These are phyloP conservation scores for Linanthus parryae DNA, from an alignment of 148 eudicot species.

Conservation along the genomic window DNA sequence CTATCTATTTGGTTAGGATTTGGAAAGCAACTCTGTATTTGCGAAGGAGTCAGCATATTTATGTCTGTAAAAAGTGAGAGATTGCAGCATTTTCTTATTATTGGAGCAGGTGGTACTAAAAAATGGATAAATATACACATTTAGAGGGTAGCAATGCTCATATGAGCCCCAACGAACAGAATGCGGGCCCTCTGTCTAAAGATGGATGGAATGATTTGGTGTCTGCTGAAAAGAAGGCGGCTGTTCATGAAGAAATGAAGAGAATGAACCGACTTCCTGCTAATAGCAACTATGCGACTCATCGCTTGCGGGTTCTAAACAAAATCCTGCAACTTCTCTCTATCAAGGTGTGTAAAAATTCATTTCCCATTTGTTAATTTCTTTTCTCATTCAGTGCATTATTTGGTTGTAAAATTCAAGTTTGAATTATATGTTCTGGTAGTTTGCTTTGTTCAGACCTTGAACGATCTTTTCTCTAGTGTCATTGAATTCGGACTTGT, in stretches of 20 bases:
- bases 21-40: too few species aligned
- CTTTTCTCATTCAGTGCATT: background rate
- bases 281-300: slow-evolving; percentile 68
- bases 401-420: background rate
- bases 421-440: background rate
- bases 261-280: slow-evolving; percentile 63
- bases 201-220: slow-evolving; percentile 35
- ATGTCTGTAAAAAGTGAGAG: too few species aligned
- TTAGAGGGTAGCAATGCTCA: slow-evolving; percentile 1
- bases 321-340: slow-evolving; percentile 73
- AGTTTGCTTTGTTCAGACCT: background rate
- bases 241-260: slow-evolving; percentile 54
- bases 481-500: too few species aligned
- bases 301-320: slow-evolving; percentile 70
- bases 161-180: slow-evolving; percentile 2
- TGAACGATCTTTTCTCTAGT: background rate
- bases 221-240: slow-evolving; percentile 46
- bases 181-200: slow-evolving; percentile 13
- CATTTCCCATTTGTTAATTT: too few species aligned
- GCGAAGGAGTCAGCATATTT: too few species aligned
- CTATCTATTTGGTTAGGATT: too few species aligned
- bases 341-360: slow-evolving; percentile 40
- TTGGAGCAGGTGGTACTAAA: too few species aligned
- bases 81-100: too few species aligned
- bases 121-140: slow-evolving; percentile 14